Base-by-base conservation (phyloP, 1,284 basidiomycete species). In the Austroboletus niveus region DNA sequence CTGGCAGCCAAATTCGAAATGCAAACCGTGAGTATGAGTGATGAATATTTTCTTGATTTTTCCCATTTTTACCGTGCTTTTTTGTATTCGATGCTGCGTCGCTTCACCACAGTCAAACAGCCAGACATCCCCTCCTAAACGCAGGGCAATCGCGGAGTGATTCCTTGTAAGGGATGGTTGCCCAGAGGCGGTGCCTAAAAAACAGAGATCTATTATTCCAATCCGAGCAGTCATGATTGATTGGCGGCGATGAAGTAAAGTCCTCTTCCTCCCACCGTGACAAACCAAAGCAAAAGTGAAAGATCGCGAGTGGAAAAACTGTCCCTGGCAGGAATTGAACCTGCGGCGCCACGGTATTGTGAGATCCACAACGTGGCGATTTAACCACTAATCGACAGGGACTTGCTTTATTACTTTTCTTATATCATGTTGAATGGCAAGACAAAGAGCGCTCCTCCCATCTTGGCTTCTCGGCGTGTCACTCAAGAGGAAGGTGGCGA, bases 81-180 rank as follows among this genome's bases (percentile, higher is more conserved):
- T 79, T 73, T 89, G 81, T 57, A 97, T 65, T 57, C 88, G 89
- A 63, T 87, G 81, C 60, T 94, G 90, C 1, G 93, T 95, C 5
- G 86, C 92, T 68, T 96, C 93, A 17, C 93, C 94, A 58, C 92
- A 93, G 66, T 97, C 94, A 61, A 96, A 92, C 10, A 97, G 66
- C 88, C 88, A 89, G 47, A 87, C 80, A 72, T 87, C 81, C 24
- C 80, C 75, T 24, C 77, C 77, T 5, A 89, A 70, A 17, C 81
- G 78, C 11, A 90, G 60, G 1, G 87, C 83, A 8, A 85, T 75
- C 8, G 87, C 72, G 34, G 87, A 89, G 60, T 89, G 88, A 59
- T 86, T 89, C 47, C 87, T 74, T 0, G 88, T 87, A 1, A 78
- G 77, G 3, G 88, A 89, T 2, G 87, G 88, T 57, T 85, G 82